These are phyloP conservation scores for Hypoxylon sp. DNA, from an alignment of 2,329 filamentous ascomycete genomes.

Conservation along the genomic window DNA sequence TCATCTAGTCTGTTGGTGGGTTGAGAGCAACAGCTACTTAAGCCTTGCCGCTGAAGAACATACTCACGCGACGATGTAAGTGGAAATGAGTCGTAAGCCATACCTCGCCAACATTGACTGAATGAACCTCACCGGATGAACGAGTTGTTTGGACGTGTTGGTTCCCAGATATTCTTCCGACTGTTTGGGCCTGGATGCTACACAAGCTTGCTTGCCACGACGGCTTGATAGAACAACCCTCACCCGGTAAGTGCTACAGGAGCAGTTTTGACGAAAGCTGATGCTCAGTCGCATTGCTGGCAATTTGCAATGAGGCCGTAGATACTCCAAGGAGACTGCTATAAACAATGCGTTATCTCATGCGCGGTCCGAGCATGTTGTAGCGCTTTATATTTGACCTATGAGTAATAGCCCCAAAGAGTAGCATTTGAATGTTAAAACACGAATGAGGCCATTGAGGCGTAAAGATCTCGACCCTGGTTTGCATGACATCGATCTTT, in stretches of 20 bases:
- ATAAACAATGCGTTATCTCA: slow-evolving; percentile 42
- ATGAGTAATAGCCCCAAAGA: slow-evolving; percentile 32
- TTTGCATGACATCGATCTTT: slow-evolving; percentile 52
- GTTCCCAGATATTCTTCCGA: slow-evolving; percentile 43
- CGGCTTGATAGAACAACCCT: slow-evolving; percentile 45
- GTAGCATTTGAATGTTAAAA: slow-evolving; percentile 40
- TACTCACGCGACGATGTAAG: slow-evolving; percentile 41
- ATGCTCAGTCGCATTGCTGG: slow-evolving; percentile 39
- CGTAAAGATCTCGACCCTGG: slow-evolving; percentile 46
- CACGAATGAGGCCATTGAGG: slow-evolving; percentile 44
- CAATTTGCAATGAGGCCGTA: slow-evolving; percentile 39
- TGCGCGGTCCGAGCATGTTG: slow-evolving; percentile 42
- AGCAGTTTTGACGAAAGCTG: slow-evolving; percentile 35
- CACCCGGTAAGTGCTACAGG: slow-evolving; percentile 39
- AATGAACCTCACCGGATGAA: slow-evolving; percentile 36
- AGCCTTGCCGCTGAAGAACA: slow-evolving; percentile 44
- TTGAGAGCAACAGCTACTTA: slow-evolving; percentile 27
- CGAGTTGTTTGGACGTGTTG: slow-evolving; percentile 38
- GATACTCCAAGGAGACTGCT: slow-evolving; percentile 20
- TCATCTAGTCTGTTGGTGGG: slow-evolving; percentile 36
- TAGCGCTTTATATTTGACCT: slow-evolving; percentile 42
- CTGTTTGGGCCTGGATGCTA: slow-evolving; percentile 47
- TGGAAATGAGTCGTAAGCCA: slow-evolving; percentile 48
- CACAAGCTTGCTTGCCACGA: slow-evolving; percentile 47
- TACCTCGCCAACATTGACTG: slow-evolving; percentile 34